Conservation (phyloP, 805 yeast genomes). For the Yamadazyma akitaensis region DNA sequence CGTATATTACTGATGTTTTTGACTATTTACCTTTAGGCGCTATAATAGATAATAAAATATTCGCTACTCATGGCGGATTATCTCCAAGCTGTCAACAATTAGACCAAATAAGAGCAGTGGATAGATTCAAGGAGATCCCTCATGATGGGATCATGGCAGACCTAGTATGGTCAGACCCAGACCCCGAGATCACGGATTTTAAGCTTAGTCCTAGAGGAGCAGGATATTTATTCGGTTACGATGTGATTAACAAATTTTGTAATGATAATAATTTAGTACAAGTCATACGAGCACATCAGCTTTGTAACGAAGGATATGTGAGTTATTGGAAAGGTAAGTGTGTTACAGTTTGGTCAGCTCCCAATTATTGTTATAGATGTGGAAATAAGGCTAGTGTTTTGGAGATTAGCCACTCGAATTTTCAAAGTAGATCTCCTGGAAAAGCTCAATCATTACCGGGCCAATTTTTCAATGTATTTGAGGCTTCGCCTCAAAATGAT, state of each 20-base stretch:
- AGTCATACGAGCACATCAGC: slow-evolving; percentile 90
- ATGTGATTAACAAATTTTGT: slow-evolving; percentile 84
- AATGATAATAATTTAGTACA: slow-evolving; percentile 74
- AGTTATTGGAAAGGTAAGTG: slow-evolving; percentile 86
- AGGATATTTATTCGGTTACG: slow-evolving; percentile 92
- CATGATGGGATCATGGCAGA: slow-evolving; percentile 99
- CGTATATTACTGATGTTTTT: slow-evolving; percentile 84
- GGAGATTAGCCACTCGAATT: slow-evolving; percentile 62
- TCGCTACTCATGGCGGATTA: slow-evolving; percentile 96
- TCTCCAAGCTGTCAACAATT: slow-evolving; percentile 93
- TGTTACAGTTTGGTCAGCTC: slow-evolving; percentile 98
- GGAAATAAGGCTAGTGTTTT: slow-evolving; percentile 98
- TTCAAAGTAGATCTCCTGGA: slow-evolving; percentile 15
- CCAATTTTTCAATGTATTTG: slow-evolving; percentile 87
- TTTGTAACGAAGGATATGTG: slow-evolving; percentile 95
- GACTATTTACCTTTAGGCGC: slow-evolving; percentile 88
- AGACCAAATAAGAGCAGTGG: slow-evolving; percentile 87
- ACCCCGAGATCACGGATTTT: slow-evolving; percentile 74
- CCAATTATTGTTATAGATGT: slow-evolving; percentile 95
- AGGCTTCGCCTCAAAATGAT: slow-evolving; percentile 93
- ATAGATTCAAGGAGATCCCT: slow-evolving; percentile 91
- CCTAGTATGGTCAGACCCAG: slow-evolving; percentile 98
- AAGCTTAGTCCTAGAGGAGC: slow-evolving; percentile 95
- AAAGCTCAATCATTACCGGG: slow-evolving; percentile 33
- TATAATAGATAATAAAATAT: slow-evolving; percentile 82